Evolutionary conservation across 2,329 filamentous ascomycete genomes (phyloP).

Genomic region (Botrytis hyacinthi): DNA sequence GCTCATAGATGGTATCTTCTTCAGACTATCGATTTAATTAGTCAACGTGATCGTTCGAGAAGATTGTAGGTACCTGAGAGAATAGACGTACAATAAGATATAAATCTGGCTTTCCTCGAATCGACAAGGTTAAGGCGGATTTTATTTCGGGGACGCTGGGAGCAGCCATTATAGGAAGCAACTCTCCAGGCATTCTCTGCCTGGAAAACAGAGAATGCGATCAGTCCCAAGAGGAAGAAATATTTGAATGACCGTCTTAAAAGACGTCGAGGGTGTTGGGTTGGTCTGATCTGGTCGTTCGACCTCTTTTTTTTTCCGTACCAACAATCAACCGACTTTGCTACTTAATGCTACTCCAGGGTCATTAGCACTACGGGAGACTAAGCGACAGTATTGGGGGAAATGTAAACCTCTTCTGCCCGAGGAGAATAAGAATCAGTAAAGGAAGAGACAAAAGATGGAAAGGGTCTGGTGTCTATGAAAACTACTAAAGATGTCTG

Average conservation of each 20-base stretch:
- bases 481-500: neutral
- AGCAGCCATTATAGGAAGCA: constrained; percentile 39
- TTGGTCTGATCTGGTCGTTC: constrained; percentile 7
- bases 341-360: constrained; percentile 3
- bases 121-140: constrained; percentile 28
- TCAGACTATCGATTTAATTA: constrained; percentile 58
- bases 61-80: neutral
- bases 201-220: constrained; percentile 31
- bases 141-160: constrained; percentile 30
- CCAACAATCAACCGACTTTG: constrained; percentile 17
- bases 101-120: constrained; percentile 38
- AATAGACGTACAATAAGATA: constrained; percentile 39
- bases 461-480: neutral
- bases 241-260: constrained; percentile 21
- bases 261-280: constrained; percentile 17
- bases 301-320: constrained; percentile 17
- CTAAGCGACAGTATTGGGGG: constrained; percentile 17
- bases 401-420: constrained; percentile 4
- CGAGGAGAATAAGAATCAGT: constrained; percentile 8
- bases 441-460: neutral
- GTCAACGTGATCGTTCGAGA: constrained; percentile 6
- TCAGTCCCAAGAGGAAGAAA: constrained; percentile 25
- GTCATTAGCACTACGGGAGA: constrained; percentile 14
- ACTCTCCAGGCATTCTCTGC: constrained; percentile 41
- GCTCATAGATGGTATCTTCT: constrained; percentile 93